Conservation (phyloP, 176 grass and related monocot species). For the Avena atlantica region DNA sequence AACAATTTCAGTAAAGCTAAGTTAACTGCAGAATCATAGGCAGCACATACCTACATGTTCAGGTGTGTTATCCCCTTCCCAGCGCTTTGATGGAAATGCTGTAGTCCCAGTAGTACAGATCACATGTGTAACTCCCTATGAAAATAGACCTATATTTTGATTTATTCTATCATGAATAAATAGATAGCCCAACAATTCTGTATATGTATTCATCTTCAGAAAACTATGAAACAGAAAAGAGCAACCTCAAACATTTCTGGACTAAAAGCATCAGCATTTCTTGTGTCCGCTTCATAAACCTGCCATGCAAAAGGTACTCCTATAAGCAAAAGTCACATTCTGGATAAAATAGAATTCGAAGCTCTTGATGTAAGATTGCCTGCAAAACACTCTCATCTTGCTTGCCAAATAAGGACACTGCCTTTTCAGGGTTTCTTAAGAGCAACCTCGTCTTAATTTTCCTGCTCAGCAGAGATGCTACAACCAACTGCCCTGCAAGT, state of each 20-base stretch:
- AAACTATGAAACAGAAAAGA: conserved; percentile 10
- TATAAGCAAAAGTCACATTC: background rate
- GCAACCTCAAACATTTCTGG: conserved; percentile 85
- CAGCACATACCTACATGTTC: conserved; percentile 76
- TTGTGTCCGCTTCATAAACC: conserved; percentile 75
- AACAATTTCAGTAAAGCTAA: background rate
- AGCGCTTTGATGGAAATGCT: conserved; percentile 96
- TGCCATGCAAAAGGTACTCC: conserved; percentile 40
- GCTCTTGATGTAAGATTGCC: conserved; percentile 47
- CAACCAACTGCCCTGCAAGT: conserved; percentile 88
- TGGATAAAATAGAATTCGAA: conserved; percentile 5
- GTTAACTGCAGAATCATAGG: conserved; percentile 30
- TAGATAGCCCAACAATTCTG: conserved; percentile 18
- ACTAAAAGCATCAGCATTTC: conserved; percentile 69
- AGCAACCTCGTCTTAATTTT: conserved; percentile 80
- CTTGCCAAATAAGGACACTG: conserved; percentile 72
- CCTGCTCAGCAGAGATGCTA: conserved; percentile 87
- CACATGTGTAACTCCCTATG: conserved; percentile 96
- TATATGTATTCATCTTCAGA: conserved; percentile 23
- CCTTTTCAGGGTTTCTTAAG: conserved; percentile 82
- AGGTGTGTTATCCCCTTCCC: conserved; percentile 96
- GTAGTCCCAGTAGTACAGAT: conserved; percentile 97
- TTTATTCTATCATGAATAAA: conserved; percentile 65
- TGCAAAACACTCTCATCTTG: conserved; percentile 70
- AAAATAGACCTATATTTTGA: conserved; percentile 84